Evolutionary conservation across 805 yeast genomes (phyloP), one percentile per base, ranked within the genome.

Genomic region (Saccharomycopsis sp.): DNA sequence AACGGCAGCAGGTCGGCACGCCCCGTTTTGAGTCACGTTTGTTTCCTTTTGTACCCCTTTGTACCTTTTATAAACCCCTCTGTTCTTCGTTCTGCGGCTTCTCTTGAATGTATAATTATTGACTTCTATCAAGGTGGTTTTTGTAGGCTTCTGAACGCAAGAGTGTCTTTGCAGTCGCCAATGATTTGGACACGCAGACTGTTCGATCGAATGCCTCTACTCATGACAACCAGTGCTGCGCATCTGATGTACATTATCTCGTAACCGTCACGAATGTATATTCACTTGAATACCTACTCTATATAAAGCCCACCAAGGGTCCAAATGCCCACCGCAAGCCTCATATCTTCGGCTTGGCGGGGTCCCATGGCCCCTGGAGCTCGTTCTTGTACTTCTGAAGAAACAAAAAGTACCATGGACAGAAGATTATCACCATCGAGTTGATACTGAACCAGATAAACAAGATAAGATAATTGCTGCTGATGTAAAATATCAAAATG

Each of bases 321-420:
- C n/a, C n/a, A n/a, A n/a, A n/a, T n/a, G n/a, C n/a, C n/a, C n/a
- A n/a, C n/a, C n/a, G n/a, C n/a, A n/a, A 21, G 24, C 29, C 20
- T 47, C 34, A 53, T 53, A 53, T 53, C 16, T 44, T 41, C 3
- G 96, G 96, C 66, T 80, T 83, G 3, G 96, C 96, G 1, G 87
- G 82, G 68, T 89, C 97, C 97, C 97, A 89, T 0, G 97, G 97
- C 0, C 97, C 97, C 68, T 87, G 91, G 55, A 89, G 73, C 68
- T 89, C 96, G 67, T 84, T 88, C 69, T 89, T 89, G 68, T 89
- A 89, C 68, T 81, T 80, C 66, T 89, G 97, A 46, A 90, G 72
- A 34, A 77, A 77, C 52, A 89, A 70, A 64, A 89, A 85, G 71
- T 89, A 85, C 54, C 78, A 75, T 1, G 97, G 97, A 21, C 89